phyloP scores from a whole-genome alignment of 768 basidiomycete genomes.

The Hypsizygus marmoreus region DNA sequence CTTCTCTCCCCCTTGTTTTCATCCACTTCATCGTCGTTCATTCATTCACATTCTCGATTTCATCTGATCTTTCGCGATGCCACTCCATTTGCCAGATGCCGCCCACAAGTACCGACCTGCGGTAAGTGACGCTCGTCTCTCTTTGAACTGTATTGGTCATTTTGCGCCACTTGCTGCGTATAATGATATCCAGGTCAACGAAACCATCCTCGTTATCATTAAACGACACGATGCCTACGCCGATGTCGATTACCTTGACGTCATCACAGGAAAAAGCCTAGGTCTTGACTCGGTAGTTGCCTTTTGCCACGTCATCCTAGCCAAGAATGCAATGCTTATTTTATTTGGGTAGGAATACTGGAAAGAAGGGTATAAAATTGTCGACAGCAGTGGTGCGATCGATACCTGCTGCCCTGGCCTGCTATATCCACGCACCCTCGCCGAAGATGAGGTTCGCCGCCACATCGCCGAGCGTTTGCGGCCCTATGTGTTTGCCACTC shows the following conservation, averaged over 20 bases:
- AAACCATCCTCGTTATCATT: conserved; percentile 12
- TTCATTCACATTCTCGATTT: no score
- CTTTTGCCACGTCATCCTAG: not conserved
- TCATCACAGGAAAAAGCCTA: conserved; percentile 11
- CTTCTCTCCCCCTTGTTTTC: no score
- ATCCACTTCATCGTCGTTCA: no score
- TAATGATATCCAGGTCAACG: no score
- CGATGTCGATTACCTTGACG: conserved; percentile 13
- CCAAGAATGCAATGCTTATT: not conserved
- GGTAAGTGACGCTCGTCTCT: conserved; percentile 3
- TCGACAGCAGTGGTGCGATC: conserved; percentile 5
- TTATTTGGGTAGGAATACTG: conserved; percentile 9
- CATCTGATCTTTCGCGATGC: no score
- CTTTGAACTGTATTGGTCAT: not conserved
- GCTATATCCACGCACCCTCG: conserved; percentile 15
- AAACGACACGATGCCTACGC: conserved; percentile 11
- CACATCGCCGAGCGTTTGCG: conserved; percentile 13
- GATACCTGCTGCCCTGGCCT: conserved; percentile 14
- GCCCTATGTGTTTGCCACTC: conserved; percentile 14
- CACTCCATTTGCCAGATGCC: conserved; percentile 15
- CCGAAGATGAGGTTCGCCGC: conserved; percentile 12
- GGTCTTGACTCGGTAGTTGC: conserved; percentile 10
- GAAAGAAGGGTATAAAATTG: conserved; percentile 14
- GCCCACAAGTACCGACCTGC: conserved; percentile 16
- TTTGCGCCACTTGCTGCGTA: no score